Conservation (phyloP, 371 early-diverging fungal species). For the Rhizopus stolonifer region DNA sequence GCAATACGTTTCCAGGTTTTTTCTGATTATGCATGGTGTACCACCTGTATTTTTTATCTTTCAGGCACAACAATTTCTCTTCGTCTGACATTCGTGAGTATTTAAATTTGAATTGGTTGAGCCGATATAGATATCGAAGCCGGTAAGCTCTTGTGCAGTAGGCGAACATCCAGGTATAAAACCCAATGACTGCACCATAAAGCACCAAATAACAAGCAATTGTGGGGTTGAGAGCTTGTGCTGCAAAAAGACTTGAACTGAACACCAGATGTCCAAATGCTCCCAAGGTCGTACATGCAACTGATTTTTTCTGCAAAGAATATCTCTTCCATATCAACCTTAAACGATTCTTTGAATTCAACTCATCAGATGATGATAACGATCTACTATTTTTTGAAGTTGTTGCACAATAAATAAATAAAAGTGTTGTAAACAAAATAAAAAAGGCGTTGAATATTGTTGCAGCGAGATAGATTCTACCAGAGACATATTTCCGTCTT, state of each 20-base stretch:
- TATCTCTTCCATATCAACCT: background rate
- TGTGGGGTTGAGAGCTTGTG: constrained; percentile 12
- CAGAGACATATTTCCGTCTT: background rate
- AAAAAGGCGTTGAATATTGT: constrained; percentile 5
- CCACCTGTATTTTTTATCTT: constrained; percentile 31
- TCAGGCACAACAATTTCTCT: constrained; percentile 4
- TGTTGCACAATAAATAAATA: constrained; percentile 15
- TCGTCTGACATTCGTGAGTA: constrained; percentile 15
- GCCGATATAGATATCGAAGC: constrained; percentile 25
- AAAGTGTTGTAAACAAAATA: constrained; percentile 10
- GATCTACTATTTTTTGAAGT: background rate
- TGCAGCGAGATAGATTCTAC: constrained; percentile 7
- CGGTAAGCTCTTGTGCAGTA: constrained; percentile 31
- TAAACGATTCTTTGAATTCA: constrained; percentile 1
- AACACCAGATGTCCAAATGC: constrained; percentile 39
- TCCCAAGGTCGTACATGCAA: constrained; percentile 28
- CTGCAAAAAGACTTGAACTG: constrained; percentile 20
- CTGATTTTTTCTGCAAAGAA: constrained; percentile 27
- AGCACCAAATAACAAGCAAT: constrained; percentile 27
- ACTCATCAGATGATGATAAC: background rate
- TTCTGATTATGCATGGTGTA: constrained; percentile 22
- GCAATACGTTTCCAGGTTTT: background rate
- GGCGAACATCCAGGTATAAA: constrained; percentile 39
- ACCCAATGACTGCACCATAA: constrained; percentile 33
- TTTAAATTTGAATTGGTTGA: constrained; percentile 28